phyloP scores from a whole-genome alignment of 768 basidiomycete genomes.

The Agrocybe pediades region DNA sequence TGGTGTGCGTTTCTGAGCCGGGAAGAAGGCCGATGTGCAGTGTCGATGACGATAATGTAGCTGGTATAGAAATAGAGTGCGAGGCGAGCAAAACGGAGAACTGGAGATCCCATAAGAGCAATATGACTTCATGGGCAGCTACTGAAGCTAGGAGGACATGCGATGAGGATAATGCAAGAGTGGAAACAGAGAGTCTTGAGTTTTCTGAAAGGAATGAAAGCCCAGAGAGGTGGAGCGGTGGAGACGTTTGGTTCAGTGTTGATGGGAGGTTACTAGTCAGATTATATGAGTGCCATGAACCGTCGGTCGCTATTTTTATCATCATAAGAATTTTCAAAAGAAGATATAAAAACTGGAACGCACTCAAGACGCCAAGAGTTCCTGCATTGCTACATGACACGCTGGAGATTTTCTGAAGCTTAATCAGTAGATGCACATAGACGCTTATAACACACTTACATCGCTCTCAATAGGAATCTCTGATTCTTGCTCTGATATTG shows the following conservation, averaged over 20 bases:
- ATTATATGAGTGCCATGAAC: slow-evolving; percentile 43
- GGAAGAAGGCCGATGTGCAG: slow-evolving; percentile 23
- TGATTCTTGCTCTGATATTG: slow-evolving; percentile 28
- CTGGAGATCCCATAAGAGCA: slow-evolving; percentile 71
- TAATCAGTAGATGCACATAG: slow-evolving; percentile 7
- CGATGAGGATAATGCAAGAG: slow-evolving; percentile 56
- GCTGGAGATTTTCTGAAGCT: slow-evolving; percentile 36
- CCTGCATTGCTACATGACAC: slow-evolving; percentile 50
- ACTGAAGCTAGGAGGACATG: slow-evolving; percentile 54
- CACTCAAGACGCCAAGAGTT: slow-evolving; percentile 51
- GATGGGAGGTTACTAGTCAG: slow-evolving; percentile 20
- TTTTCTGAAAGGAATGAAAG: slow-evolving; percentile 27
- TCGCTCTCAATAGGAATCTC: slow-evolving; percentile 31
- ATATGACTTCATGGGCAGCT: slow-evolving; percentile 43
- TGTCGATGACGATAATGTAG: slow-evolving; percentile 32
- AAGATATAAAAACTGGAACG: slow-evolving; percentile 16
- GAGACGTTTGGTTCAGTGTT: slow-evolving; percentile 8
- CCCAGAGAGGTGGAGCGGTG: slow-evolving; percentile 32
- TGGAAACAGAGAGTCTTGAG: slow-evolving; percentile 27
- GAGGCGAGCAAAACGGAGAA: slow-evolving; percentile 65
- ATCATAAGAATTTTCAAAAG: background rate
- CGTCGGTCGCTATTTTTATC: slow-evolving; percentile 38
- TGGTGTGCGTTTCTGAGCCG: slow-evolving; percentile 15
- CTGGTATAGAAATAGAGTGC: slow-evolving; percentile 51
- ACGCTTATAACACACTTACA: slow-evolving; percentile 19